Evolutionary conservation across 169 alveolate genomes (phyloP), one percentile per base, ranked within the genome.

Genomic region (Plasmodium sp.): DNA sequence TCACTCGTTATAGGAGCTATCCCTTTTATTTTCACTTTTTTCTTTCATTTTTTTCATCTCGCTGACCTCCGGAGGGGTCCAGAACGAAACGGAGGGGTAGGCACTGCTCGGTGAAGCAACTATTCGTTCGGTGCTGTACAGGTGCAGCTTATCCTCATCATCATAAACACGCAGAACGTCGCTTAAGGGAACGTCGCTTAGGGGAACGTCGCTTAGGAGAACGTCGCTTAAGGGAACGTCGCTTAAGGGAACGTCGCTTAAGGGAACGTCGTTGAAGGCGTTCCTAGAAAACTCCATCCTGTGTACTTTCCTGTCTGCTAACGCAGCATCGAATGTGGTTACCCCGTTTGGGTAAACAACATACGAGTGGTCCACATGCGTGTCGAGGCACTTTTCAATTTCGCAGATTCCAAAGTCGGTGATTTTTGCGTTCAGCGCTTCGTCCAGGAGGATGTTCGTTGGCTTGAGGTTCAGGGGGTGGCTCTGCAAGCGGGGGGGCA

Each of bases 41-140:
- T 51, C 12, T 14, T 51, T 51, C 12, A 6, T 51, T 14, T 81
- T 43, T 1, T n/a, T 81, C 22, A 6, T 43, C 31, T n/a, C 9
- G n/a, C 62, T 84, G 12, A 88, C 94, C 56, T 88, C 94, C 22
- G 94, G 94, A 1, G 94, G 80, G 27, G 94, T 88, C 94, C 94
- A 88, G 39, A 58, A 88, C 22, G 18, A 88, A 79, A 88, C 48
- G 43, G 86, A 79, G 5, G 80, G n/a, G 71, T 79, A 39, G 14
- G 33, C 45, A 62, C 31, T 79, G 45, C 51, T 56, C 31, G 90
- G 34, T 9, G 94, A 39, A 22, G 75, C 36, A 39, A 79, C 31
- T 41, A 88, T 77, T 39, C 45, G 48, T 27, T 62, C 33, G 22
- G 82, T 79, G 36, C 81, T 77, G 34, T 88, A 88, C 54, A 79